Conservation (phyloP, 192 early-diverging fungal genomes). For the Coemansia sp. region DNA sequence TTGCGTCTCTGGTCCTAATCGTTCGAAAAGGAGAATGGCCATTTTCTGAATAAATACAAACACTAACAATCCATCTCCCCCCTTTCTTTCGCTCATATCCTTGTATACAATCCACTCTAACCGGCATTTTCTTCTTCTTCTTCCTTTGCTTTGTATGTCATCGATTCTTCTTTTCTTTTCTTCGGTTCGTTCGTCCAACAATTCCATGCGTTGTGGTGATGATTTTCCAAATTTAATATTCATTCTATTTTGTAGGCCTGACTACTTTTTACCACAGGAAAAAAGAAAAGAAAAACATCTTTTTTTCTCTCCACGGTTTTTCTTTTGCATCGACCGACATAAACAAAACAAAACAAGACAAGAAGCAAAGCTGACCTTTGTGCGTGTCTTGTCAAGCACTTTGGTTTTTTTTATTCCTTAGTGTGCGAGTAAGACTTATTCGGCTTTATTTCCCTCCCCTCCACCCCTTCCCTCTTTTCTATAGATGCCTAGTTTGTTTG, state of each 20-base stretch:
- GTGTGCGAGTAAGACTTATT: neutral
- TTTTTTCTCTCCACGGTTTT: too few relatives aligned
- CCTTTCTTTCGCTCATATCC: constrained; percentile 2
- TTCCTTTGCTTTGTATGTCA: constrained; percentile 1
- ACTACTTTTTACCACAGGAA: neutral
- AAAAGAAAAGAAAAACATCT: neutral
- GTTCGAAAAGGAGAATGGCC: neutral
- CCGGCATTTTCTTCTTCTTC: neutral
- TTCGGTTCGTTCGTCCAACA: neutral
- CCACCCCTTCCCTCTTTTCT: too few relatives aligned
- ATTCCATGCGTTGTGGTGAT: constrained; percentile 1
- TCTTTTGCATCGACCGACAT: too few relatives aligned
- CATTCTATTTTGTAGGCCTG: constrained; percentile 4
- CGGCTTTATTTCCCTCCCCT: neutral
- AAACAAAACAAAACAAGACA: neutral
- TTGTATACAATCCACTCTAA: constrained; percentile 1
- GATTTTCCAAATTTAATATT: neutral
- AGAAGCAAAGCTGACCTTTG: neutral
- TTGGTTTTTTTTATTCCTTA: neutral
- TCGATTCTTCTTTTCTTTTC: neutral
- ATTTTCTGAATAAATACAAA: neutral
- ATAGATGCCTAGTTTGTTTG: constrained; percentile 52
- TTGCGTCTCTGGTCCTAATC: neutral
- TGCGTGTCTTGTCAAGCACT: neutral
- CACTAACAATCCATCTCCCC: constrained; percentile 7